Percentiles rank a stretch among this genome's conserved stretches.
These are phyloP conservation scores for Periconia digitata DNA, from an alignment of 2,329 filamentous ascomycete species.

Conservation along the genomic window DNA sequence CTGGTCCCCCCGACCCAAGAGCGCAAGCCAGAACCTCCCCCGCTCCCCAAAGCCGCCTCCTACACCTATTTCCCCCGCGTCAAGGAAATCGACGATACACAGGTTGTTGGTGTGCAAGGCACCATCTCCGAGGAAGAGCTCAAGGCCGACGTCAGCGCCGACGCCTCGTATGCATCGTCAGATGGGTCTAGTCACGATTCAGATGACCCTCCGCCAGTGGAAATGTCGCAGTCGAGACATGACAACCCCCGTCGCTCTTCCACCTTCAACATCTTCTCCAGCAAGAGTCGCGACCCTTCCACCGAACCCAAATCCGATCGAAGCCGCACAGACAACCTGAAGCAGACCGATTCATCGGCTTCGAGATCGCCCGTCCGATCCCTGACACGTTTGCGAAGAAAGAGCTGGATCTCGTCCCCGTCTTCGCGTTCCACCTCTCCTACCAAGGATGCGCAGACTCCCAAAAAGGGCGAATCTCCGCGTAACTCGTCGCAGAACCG, in stretches of 20 bases:
- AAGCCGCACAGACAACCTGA: slow-evolving; percentile 27
- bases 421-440: slow-evolving; percentile 28
- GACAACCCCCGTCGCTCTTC: slow-evolving; percentile 40
- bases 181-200: slow-evolving; percentile 49
- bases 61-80: slow-evolving; percentile 46
- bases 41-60: slow-evolving; percentile 43
- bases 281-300: slow-evolving; percentile 36
- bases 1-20: slow-evolving; percentile 25
- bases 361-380: slow-evolving; percentile 34
- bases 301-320: slow-evolving; percentile 31
- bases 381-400: slow-evolving; percentile 37
- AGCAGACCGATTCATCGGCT: slow-evolving; percentile 20
- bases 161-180: slow-evolving; percentile 45
- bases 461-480: slow-evolving; percentile 4
- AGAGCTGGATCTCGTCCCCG: slow-evolving; percentile 39
- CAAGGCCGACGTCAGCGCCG: slow-evolving; percentile 26
- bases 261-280: slow-evolving; percentile 38
- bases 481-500: slow-evolving; percentile 6
- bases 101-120: slow-evolving; percentile 30
- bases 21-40: slow-evolving; percentile 23
- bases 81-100: slow-evolving; percentile 37
- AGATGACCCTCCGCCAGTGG: slow-evolving; percentile 34
- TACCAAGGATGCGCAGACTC: slow-evolving; percentile 14
- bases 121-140: slow-evolving; percentile 37
- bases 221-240: slow-evolving; percentile 31